Conservation (phyloP, 73 alveolate genomes). For the Diophrys sp. region DNA sequence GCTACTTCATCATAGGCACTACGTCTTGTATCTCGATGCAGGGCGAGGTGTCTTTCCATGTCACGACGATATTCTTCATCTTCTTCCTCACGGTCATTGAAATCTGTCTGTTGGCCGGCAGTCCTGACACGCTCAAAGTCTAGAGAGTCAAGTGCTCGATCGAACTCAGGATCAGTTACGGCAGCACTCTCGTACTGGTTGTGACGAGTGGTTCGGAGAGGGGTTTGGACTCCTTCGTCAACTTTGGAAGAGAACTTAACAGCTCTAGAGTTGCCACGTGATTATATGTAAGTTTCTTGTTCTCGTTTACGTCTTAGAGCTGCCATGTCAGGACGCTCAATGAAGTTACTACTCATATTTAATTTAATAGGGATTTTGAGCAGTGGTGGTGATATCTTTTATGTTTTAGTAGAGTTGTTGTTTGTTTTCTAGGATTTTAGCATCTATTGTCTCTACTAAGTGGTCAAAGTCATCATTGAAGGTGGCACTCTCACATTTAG, state of each 20-base stretch:
- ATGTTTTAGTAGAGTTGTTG: not conserved
- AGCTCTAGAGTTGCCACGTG: not conserved
- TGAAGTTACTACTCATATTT: no score
- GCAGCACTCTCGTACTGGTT: not conserved
- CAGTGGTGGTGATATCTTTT: not conserved
- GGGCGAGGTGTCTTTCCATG: no score
- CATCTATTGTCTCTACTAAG: not conserved
- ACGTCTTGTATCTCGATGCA: no score
- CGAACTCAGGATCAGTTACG: not conserved
- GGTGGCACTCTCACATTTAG: not conserved
- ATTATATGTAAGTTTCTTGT: not conserved
- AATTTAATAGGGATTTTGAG: not conserved
- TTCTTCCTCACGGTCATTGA: not conserved
- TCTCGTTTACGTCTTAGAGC: not conserved
- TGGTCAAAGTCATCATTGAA: not conserved
- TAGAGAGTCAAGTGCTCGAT: not conserved
- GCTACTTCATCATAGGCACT: not conserved
- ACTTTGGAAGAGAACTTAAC: constrained; percentile 1
- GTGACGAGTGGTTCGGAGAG: not conserved
- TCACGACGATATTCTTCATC: not conserved
- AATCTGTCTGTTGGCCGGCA: not conserved
- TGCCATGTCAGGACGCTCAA: not conserved
- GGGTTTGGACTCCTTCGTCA: not conserved
- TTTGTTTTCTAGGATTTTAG: not conserved
- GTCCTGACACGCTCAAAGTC: not conserved